These are phyloP conservation scores for Dipteronia dyeriana DNA, from an alignment of 345 rosid species.

Conservation along the genomic window DNA sequence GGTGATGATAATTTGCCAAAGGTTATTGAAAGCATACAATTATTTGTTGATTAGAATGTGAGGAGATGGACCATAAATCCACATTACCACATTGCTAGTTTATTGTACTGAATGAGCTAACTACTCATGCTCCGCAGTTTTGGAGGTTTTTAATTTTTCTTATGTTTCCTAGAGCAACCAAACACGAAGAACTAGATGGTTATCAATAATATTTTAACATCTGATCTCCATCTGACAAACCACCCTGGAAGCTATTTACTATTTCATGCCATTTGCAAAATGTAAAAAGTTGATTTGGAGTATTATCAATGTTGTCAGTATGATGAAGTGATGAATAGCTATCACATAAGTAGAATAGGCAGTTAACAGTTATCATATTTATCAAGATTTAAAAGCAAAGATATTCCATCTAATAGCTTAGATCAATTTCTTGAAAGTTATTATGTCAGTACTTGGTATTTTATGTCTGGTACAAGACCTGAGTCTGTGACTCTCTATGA, in stretches of 20 bases:
- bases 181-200: neutral
- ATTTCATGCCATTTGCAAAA: neutral
- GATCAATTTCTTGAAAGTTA: neutral
- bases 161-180: neutral
- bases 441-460: neutral
- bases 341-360: neutral
- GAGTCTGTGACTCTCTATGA: neutral
- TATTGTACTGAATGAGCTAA: neutral
- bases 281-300: neutral
- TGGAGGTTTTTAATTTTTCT: neutral
- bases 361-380: neutral
- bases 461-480: neutral
- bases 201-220: neutral
- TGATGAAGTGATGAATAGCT: neutral
- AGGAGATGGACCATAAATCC: neutral
- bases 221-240: neutral
- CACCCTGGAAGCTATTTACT: neutral
- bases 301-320: neutral
- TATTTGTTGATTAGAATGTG: neutral
- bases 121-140: neutral
- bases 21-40: neutral
- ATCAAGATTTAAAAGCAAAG: neutral
- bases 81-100: neutral
- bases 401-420: neutral
- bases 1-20: constrained; percentile 1